Evolutionary conservation across 768 basidiomycete species (phyloP).

Genomic region (Epithele typhae): DNA sequence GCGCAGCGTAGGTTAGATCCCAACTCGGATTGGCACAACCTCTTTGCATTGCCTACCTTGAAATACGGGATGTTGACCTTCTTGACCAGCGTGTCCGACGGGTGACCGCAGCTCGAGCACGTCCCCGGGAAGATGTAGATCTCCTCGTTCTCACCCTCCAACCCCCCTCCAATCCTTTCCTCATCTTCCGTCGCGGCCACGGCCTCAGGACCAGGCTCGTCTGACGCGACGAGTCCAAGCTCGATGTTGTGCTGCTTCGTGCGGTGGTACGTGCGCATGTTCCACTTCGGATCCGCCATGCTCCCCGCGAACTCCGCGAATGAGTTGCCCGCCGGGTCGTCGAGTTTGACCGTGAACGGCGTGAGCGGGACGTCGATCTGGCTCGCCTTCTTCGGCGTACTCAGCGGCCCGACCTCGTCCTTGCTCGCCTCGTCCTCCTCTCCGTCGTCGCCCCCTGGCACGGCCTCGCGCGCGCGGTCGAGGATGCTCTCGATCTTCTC

Average conservation of each 20-base stretch:
- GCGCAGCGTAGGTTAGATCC: too few species aligned
- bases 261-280: slow-evolving; percentile 74
- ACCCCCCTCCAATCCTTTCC: slow-evolving; percentile 17
- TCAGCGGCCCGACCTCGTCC: slow-evolving; percentile 23
- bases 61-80: slow-evolving; percentile 96
- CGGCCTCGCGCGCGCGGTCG: slow-evolving; percentile 55
- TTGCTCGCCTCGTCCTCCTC: slow-evolving; percentile 38
- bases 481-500: slow-evolving; percentile 73
- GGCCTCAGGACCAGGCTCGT: slow-evolving; percentile 25
- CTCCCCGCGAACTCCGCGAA: slow-evolving; percentile 88
- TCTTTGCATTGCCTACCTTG: slow-evolving; percentile 64
- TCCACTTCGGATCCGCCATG: slow-evolving; percentile 93
- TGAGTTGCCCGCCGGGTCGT: slow-evolving; percentile 96
- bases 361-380: slow-evolving; percentile 52
- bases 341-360: slow-evolving; percentile 77
- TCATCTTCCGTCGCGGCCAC: slow-evolving; percentile 10
- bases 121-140: slow-evolving; percentile 82
- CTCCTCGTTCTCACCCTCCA: slow-evolving; percentile 67
- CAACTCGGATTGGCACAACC: too few species aligned
- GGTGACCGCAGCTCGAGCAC: slow-evolving; percentile 86
- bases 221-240: slow-evolving; percentile 64
- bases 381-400: slow-evolving; percentile 25
- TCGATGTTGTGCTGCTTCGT: slow-evolving; percentile 75
- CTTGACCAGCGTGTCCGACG: slow-evolving; percentile 89
- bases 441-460: slow-evolving; percentile 50